Base-by-base conservation (phyloP, 2,329 filamentous ascomycete genomes). In the Alternaria brassicicola region DNA sequence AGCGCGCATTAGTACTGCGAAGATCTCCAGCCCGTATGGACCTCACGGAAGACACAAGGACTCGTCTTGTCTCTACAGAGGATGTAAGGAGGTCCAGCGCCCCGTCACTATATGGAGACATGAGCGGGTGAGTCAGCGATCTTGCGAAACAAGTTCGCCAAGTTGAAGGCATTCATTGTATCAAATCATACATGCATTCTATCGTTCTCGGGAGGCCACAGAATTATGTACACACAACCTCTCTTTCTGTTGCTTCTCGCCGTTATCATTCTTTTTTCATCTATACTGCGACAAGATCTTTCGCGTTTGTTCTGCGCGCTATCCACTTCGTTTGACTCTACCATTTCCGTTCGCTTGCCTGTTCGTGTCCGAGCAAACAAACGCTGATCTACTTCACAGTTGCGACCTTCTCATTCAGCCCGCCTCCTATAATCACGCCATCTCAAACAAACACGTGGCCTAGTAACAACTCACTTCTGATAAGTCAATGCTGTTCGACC, bases 161-260 rank as follows among this genome's bases (percentile, higher is more conserved):
- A 9, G 17, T 31, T 30, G 17, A 25, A 4, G 25, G 19, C 49
- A 17, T 62, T 49, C 57, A 62, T 23, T 21, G 61, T 61, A 65
- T 13, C 57, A 47, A 33, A 23, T 47, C 12, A 25, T 47, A 33
- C 30, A 47, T 33, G 25, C 19, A 47, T 33, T 46, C 12, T 19
- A 33, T 47, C 35, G 43, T 47, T 47, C 28, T 47, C 1, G 2
- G 30, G 23, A 17, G 13, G 31, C 13, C 19, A 8, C 6, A n/a
- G 30, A 47, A 17, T 10, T 19, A 21, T 33, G 17, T 35, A 33
- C 30, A 33, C 21, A 21, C 28, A 13, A 35, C 6, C 28, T 33
- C 21, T 36, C 23, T 17, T 28, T 42, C 35, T 8, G 17, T 6
- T 12, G 19, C 8, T 10, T 47, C 23, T 25, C 31, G 5, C 19